Conservation (phyloP, 169 alveolate genomes). For the Perkinsus olseni region DNA sequence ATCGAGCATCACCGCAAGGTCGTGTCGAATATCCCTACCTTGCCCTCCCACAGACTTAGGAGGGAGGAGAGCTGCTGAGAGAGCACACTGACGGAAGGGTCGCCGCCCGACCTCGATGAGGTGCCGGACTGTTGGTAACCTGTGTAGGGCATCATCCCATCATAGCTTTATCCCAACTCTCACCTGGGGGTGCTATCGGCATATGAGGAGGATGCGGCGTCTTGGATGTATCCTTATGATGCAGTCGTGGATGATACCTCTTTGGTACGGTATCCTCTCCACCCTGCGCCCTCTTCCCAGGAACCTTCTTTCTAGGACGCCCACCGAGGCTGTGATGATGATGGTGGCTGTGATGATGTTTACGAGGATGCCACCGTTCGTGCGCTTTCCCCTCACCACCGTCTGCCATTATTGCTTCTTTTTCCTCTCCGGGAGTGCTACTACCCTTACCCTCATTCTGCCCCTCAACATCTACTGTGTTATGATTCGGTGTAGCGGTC, state of each 20-base stretch:
- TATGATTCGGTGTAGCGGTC: too few species aligned
- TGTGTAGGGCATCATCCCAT: neutral
- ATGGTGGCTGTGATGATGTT: too few species aligned
- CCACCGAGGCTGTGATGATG: neutral
- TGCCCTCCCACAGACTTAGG: neutral
- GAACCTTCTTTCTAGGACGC: neutral
- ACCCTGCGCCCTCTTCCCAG: neutral
- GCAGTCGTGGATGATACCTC: neutral
- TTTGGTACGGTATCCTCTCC: neutral
- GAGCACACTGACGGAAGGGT: neutral
- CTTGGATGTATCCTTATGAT: neutral
- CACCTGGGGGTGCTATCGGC: neutral
- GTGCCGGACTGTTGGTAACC: neutral
- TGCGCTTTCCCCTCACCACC: too few species aligned
- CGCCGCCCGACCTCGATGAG: neutral
- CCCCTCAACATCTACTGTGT: too few species aligned
- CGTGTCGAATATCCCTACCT: neutral
- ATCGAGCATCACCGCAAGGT: neutral
- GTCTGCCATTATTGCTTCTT: too few species aligned
- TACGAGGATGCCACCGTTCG: too few species aligned
- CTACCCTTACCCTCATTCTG: too few species aligned
- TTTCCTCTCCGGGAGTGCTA: too few species aligned
- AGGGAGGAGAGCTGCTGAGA: neutral
- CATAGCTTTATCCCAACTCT: neutral
- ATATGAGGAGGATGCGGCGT: neutral